Evolutionary conservation across 2,329 filamentous ascomycete genomes (phyloP).

Genomic region (Hymenoscyphus salicellus): DNA sequence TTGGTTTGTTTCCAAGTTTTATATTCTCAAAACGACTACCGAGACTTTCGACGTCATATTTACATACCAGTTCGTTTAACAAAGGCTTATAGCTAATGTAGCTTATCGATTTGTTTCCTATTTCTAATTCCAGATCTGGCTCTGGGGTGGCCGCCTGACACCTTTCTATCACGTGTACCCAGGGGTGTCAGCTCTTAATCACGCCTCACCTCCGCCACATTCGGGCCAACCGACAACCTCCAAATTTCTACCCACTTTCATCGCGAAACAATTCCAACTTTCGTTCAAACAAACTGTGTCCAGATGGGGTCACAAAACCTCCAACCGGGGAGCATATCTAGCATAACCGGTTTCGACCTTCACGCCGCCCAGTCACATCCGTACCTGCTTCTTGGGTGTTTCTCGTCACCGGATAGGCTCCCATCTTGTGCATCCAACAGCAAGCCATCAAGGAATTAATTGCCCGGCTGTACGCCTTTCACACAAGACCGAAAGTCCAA

Average conservation of each 20-base stretch:
- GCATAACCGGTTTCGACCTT: conserved; percentile 12
- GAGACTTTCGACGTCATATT: not conserved
- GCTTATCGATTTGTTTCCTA: not conserved
- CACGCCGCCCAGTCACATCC: conserved; percentile 16
- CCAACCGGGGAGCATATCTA: conserved; percentile 10
- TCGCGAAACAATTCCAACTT: not conserved
- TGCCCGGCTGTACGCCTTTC: conserved; percentile 9
- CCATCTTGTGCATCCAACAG: conserved; percentile 5
- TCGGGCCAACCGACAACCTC: not conserved
- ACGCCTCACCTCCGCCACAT: not conserved
- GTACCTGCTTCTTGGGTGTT: conserved; percentile 16
- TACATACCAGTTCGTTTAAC: not conserved
- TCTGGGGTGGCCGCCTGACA: not conserved
- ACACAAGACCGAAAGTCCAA: not conserved
- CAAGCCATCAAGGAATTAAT: not conserved
- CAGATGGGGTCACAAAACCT: not conserved
- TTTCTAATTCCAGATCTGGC: not conserved
- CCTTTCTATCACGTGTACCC: not conserved
- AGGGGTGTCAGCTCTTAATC: not conserved
- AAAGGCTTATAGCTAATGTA: not conserved
- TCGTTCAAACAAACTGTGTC: conserved; percentile 6
- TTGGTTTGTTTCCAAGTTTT: not conserved
- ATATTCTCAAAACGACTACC: not conserved
- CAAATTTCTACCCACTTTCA: not conserved
- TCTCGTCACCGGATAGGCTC: conserved; percentile 26